A percentile compares a stretch with the other conserved stretches of the same genome.
Conservation (phyloP, 2,329 filamentous ascomycete species). For the Verticillium klebahnii region DNA sequence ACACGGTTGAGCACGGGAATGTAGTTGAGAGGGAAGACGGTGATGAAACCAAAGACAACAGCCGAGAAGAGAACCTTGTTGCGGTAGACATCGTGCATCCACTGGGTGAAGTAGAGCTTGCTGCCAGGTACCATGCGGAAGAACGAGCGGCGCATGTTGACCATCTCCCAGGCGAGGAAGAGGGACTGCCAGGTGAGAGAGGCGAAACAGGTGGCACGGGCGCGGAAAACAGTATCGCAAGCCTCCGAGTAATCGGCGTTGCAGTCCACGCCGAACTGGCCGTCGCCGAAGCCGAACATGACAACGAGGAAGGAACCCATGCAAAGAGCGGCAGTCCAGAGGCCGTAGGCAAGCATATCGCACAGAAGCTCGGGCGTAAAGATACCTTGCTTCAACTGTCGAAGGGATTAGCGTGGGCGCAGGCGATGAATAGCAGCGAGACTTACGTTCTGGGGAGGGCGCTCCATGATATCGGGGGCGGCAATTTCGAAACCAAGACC, state of each 20-base stretch:
- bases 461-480: conserved; percentile 62
- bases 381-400: conserved; percentile 43
- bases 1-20: conserved; percentile 52
- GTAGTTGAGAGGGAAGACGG: conserved; percentile 47
- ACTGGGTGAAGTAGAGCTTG: conserved; percentile 58
- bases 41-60: conserved; percentile 40
- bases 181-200: conserved; percentile 70
- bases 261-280: conserved; percentile 53
- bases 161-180: conserved; percentile 73
- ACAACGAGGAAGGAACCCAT: conserved; percentile 48
- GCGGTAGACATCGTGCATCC: conserved; percentile 62
- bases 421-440: too few species aligned
- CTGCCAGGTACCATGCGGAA: conserved; percentile 66
- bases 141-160: conserved; percentile 65
- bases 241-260: conserved; percentile 48
- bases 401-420: background rate
- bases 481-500: conserved; percentile 68
- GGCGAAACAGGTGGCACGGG: conserved; percentile 67
- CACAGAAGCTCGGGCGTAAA: conserved; percentile 61
- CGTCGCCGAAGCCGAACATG: conserved; percentile 43
- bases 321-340: conserved; percentile 62
- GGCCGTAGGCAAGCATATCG: conserved; percentile 62
- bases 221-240: conserved; percentile 62
- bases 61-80: conserved; percentile 68
- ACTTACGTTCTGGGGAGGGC: conserved; percentile 61